Conservation (phyloP, 768 basidiomycete genomes). For the Russula foetens region DNA sequence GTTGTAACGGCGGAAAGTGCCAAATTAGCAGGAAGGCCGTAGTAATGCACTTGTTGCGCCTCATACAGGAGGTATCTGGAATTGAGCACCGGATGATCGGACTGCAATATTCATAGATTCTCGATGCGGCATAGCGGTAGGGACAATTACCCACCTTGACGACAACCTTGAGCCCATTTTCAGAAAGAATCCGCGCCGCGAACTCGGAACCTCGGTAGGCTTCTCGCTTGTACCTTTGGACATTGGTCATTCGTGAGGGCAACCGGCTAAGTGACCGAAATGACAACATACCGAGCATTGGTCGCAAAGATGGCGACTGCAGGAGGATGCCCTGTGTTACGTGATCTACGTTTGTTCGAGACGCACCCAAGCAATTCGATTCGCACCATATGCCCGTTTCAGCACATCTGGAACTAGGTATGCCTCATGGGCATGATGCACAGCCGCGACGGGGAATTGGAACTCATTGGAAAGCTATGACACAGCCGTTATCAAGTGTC, state of each 20-base stretch:
- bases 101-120: constrained; percentile 19
- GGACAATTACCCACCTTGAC: constrained; percentile 41
- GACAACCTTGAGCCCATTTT: constrained; percentile 47
- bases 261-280: constrained; percentile 2
- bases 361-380: background rate
- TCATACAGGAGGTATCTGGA: constrained; percentile 63
- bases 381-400: constrained; percentile 53
- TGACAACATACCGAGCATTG: constrained; percentile 40
- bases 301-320: constrained; percentile 77
- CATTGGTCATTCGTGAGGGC: background rate
- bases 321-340: constrained; percentile 42
- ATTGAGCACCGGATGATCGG: constrained; percentile 47
- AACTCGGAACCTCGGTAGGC: constrained; percentile 60
- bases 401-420: constrained; percentile 82
- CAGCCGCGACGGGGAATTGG: constrained; percentile 70
- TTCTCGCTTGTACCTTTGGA: constrained; percentile 42
- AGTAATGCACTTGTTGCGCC: constrained; percentile 61
- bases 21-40: constrained; percentile 46
- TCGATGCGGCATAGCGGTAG: background rate
- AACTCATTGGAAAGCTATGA: constrained; percentile 81
- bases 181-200: constrained; percentile 50
- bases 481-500: background rate
- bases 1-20: constrained; percentile 59
- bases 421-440: constrained; percentile 85
- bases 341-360: background rate